phyloP scores from a whole-genome alignment of 768 basidiomycete genomes.

The Mycena rebaudengoi region DNA sequence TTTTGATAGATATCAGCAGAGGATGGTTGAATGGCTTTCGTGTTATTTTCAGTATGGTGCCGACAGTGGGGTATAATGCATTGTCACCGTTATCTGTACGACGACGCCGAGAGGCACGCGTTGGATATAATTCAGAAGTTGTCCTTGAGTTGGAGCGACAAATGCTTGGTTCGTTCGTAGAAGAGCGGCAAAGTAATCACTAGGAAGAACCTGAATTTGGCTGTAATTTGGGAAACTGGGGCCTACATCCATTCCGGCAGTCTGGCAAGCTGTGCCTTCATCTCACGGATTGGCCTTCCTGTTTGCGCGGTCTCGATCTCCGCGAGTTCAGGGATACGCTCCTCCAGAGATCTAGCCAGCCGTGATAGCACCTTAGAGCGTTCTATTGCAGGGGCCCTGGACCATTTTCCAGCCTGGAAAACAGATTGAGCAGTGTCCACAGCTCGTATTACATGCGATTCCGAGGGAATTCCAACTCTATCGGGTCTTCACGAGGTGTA shows the following conservation, averaged over 20 bases:
- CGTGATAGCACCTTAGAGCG: conserved; percentile 73
- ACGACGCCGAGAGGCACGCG: conserved; percentile 89
- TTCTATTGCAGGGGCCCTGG: conserved; percentile 60
- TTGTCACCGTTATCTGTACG: conserved; percentile 81
- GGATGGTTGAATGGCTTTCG: conserved; percentile 88
- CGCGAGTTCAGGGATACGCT: conserved; percentile 65
- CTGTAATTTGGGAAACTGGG: too few relatives aligned
- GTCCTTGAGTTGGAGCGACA: conserved; percentile 82
- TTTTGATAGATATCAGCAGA: conserved; percentile 86
- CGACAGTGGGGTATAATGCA: not conserved
- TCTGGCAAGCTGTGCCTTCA: conserved; percentile 79
- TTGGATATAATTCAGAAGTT: conserved; percentile 79
- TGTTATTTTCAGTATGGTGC: not conserved
- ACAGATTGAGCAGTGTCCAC: conserved; percentile 63
- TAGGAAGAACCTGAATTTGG: conserved; percentile 38
- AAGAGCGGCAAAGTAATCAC: conserved; percentile 81
- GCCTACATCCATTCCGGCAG: conserved; percentile 90
- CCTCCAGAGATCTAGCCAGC: conserved; percentile 70
- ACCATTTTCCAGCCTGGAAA: conserved; percentile 79
- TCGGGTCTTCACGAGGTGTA: not conserved
- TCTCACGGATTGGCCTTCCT: conserved; percentile 83
- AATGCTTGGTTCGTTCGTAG: conserved; percentile 74
- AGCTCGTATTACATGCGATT: conserved; percentile 57
- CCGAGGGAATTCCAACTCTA: conserved; percentile 65
- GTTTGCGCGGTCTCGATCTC: conserved; percentile 78